A percentile compares a stretch with the other conserved stretches of the same genome.
These are phyloP conservation scores for Epichloe brachyelytri DNA, from an alignment of 2,329 filamentous ascomycete genomes.

Conservation along the genomic window DNA sequence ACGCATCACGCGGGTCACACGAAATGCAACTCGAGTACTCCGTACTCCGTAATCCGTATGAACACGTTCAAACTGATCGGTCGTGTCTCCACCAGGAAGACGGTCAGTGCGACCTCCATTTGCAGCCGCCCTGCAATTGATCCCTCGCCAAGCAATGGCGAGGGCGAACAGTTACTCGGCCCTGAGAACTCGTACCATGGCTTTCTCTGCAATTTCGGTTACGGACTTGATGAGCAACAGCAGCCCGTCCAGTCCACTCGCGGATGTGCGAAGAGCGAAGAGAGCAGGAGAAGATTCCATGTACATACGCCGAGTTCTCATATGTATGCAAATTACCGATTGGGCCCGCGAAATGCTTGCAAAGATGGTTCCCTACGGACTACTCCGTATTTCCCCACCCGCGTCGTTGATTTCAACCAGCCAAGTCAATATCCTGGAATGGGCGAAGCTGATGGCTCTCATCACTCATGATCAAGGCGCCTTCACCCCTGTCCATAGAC, in stretches of 20 bases:
- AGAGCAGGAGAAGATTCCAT: not conserved
- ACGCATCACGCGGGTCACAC: no score
- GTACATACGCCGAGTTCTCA: not conserved
- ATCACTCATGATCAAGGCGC: not conserved
- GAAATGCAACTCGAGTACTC: no score
- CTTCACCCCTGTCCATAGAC: not conserved
- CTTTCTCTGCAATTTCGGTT: slow-evolving; percentile 3
- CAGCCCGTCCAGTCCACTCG: no score
- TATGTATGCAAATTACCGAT: not conserved
- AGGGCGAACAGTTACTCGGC: not conserved
- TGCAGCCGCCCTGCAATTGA: slow-evolving; percentile 1
- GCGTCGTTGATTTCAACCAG: no score
- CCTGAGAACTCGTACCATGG: not conserved
- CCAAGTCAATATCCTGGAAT: no score
- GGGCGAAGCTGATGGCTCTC: no score
- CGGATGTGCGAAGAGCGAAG: no score
- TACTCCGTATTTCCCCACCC: no score
- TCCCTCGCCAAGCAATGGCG: slow-evolving; percentile 2
- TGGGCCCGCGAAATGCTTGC: no score
- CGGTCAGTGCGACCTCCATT: slow-evolving; percentile 3
- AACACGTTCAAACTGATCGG: not conserved
- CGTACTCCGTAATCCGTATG: no score
- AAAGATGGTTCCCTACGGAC: no score
- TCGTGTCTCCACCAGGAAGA: slow-evolving; percentile 1
- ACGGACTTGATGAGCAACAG: not conserved